A percentile compares a stretch with the other conserved stretches of the same genome.
Evolutionary conservation across 768 basidiomycete species (phyloP).

Genomic region (Russula abietina): DNA sequence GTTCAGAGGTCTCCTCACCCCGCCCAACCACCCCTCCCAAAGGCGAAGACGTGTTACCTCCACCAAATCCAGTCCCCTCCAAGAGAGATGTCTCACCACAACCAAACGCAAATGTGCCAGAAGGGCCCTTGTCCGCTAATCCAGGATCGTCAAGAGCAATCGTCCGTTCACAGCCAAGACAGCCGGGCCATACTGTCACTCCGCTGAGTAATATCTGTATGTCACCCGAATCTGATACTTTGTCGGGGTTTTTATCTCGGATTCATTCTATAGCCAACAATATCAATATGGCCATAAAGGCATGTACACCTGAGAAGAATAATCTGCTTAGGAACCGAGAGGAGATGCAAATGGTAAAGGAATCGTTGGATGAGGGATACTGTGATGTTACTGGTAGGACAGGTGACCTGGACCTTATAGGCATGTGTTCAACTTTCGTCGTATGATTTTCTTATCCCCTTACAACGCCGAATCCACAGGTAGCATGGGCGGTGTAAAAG

Average conservation of each 20-base stretch:
- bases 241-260: background rate
- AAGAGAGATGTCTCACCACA: background rate
- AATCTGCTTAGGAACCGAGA: constrained; percentile 57
- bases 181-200: constrained; percentile 31
- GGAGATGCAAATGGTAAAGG: constrained; percentile 65
- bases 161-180: constrained; percentile 19
- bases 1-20: background rate
- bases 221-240: background rate
- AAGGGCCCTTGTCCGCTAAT: constrained; percentile 2
- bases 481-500: constrained; percentile 5
- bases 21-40: background rate
- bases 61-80: background rate
- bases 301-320: constrained; percentile 63
- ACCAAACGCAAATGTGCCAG: background rate
- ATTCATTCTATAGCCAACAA: constrained; percentile 16
- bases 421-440: constrained; percentile 33
- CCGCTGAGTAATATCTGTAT: constrained; percentile 42
- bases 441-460: background rate
- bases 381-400: constrained; percentile 68
- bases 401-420: constrained; percentile 56
- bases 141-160: constrained; percentile 13
- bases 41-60: background rate
- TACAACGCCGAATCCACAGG: background rate
- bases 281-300: constrained; percentile 54
- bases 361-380: constrained; percentile 74